Evolutionary conservation across 1,284 basidiomycete species (phyloP).

Genomic region (Boletus semigastroideus): DNA sequence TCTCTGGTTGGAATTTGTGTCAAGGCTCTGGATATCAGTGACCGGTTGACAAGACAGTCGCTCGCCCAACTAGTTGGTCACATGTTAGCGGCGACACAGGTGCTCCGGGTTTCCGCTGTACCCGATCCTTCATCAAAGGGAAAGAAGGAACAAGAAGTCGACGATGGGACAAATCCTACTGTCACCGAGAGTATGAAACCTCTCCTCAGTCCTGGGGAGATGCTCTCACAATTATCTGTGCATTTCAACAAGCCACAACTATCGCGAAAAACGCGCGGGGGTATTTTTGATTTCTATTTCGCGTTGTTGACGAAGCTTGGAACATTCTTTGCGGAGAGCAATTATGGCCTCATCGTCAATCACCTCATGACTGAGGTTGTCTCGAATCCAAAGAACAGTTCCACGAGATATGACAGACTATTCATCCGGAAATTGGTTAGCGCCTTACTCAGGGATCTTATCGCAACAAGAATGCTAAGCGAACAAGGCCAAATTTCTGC

Average conservation of each 20-base stretch:
- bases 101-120: constrained; percentile 54
- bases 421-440: constrained; percentile 74
- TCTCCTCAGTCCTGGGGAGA: constrained; percentile 75
- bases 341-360: constrained; percentile 77
- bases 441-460: constrained; percentile 80
- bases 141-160: constrained; percentile 65
- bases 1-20: constrained; percentile 66
- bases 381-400: constrained; percentile 50
- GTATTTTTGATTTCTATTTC: constrained; percentile 88
- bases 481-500: constrained; percentile 93
- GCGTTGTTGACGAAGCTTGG: constrained; percentile 79
- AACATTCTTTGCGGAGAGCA: constrained; percentile 74
- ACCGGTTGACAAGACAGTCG: constrained; percentile 81
- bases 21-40: constrained; percentile 79
- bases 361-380: constrained; percentile 84
- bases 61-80: constrained; percentile 82
- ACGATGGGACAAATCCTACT: constrained; percentile 46
- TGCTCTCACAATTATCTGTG: constrained; percentile 76
- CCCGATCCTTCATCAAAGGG: constrained; percentile 58
- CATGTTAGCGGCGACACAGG: constrained; percentile 84
- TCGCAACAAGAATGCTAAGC: constrained; percentile 85
- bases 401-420: constrained; percentile 73
- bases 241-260: constrained; percentile 78
- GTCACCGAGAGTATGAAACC: constrained; percentile 66
- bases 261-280: constrained; percentile 74